phyloP scores from a whole-genome alignment of 2,329 filamentous ascomycete species.

The Hypomyces rosellus region DNA sequence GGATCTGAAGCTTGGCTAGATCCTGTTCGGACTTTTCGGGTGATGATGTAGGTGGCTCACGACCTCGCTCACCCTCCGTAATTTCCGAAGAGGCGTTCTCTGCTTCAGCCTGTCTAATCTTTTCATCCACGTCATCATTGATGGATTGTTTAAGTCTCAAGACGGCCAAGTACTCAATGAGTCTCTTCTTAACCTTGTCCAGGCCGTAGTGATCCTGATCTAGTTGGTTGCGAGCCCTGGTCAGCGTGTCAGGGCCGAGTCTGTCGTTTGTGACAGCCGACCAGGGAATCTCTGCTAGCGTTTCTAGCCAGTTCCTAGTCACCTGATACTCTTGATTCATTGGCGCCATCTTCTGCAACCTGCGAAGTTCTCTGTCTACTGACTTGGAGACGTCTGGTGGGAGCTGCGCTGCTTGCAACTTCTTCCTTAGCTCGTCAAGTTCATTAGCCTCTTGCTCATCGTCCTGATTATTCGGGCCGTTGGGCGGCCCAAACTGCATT shows the following conservation, averaged over 20 bases:
- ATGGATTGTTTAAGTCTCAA: conserved; percentile 88
- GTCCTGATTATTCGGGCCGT: conserved; percentile 40
- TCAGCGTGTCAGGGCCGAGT: conserved; percentile 72
- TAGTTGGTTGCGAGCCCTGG: conserved; percentile 76
- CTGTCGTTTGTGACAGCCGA: conserved; percentile 76
- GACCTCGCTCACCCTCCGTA: neutral
- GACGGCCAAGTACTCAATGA: conserved; percentile 95
- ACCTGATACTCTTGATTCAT: conserved; percentile 96
- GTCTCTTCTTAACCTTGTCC: conserved; percentile 92
- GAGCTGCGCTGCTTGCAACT: conserved; percentile 72
- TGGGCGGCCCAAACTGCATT: conserved; percentile 29
- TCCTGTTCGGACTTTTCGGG: conserved; percentile 28
- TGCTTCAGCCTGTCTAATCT: conserved; percentile 63
- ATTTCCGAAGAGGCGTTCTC: conserved; percentile 37
- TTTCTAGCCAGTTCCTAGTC: conserved; percentile 88
- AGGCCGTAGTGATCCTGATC: conserved; percentile 95
- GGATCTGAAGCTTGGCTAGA: conserved; percentile 61
- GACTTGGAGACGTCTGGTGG: conserved; percentile 81
- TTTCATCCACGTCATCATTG: conserved; percentile 73
- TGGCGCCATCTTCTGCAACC: conserved; percentile 91
- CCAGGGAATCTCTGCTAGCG: conserved; percentile 91
- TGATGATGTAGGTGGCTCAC: neutral
- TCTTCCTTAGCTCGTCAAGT: conserved; percentile 84
- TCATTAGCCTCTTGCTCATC: conserved; percentile 84
- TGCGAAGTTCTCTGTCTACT: conserved; percentile 81